Base-by-base conservation (phyloP, 2,329 filamentous ascomycete genomes). In the Aureobasidium uvarum region DNA sequence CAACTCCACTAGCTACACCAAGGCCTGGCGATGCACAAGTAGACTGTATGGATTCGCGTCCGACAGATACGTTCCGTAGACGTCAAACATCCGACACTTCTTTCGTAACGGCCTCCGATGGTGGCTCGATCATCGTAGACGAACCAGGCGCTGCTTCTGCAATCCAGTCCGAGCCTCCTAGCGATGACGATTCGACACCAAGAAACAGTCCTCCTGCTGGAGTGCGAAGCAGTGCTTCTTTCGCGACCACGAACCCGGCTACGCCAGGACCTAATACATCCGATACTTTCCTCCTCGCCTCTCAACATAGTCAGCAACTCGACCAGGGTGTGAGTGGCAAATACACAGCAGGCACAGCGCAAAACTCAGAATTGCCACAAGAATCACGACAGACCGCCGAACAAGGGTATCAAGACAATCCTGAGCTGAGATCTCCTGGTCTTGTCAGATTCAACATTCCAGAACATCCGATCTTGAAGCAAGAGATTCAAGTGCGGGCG, bases 371-470 rank as follows among this genome's bases (percentile, higher is more conserved):
- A 8, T 13, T 1, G 10, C 60, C 46, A 20, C 50, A 45, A 41
- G n/a, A 33, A 36, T 8, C 36, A 46, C 11, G 25, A 36, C 23
- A 20, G 11, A 16, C 23, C 6, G 20, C 36, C 2, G 43, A 28
- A 11, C 28, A 28, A 16, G 56, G 28, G 14, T 7, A 39, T 41
- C 18, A 7, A 25, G 48, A 38, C 41, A 56, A 50, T 33, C 16
- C 33, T 2, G 51, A 65, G 20, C 41, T 31, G 16, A 41, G 43
- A 5, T 59, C 62, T 20, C 52, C 62, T 3, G 63, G 63, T 18
- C 18, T 78, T 4, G 78, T 80, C 66, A 77, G 77, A 48, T 80
- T 81, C 68, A 74, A 77, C 62, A 68, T 80, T 1, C 77, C 78
- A 1, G 76, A 79, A 60, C 75, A 77, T 36, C 75, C 59, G 23